These are phyloP conservation scores for Syncephalastrum contaminatum DNA, from an alignment of 371 early-diverging fungal genomes.

Conservation along the genomic window DNA sequence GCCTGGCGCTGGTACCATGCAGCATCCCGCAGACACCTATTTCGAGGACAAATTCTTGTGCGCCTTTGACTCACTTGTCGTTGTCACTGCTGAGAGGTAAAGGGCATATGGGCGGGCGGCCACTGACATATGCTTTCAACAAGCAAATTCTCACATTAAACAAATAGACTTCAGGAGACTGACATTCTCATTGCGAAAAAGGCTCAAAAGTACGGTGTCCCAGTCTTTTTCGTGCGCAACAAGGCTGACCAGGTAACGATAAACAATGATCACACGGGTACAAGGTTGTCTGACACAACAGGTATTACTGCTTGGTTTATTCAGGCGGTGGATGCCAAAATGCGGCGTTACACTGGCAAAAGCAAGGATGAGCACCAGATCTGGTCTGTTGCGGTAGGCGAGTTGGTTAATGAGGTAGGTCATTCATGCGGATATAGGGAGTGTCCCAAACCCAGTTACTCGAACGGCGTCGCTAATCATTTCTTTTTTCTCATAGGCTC, in stretches of 20 bases:
- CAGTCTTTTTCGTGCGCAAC: constrained; percentile 42
- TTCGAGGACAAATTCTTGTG: constrained; percentile 47
- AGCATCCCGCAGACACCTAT: constrained; percentile 41
- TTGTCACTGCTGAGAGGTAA: constrained; percentile 50
- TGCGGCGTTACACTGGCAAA: constrained; percentile 15
- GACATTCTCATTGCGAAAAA: constrained; percentile 36
- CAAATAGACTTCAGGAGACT: constrained; percentile 27
- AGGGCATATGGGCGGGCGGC: not conserved
- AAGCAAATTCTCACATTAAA: not conserved
- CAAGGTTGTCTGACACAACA: not conserved
- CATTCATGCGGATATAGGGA: not conserved
- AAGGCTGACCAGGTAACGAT: constrained; percentile 43
- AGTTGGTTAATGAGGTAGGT: constrained; percentile 36
- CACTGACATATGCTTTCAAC: constrained; percentile 2
- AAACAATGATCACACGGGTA: not conserved
- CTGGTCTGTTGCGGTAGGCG: constrained; percentile 37
- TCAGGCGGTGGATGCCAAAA: constrained; percentile 39
- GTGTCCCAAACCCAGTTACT: not conserved
- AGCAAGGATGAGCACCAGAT: constrained; percentile 14
- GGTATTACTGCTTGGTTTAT: no score
- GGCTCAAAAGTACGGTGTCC: constrained; percentile 36
- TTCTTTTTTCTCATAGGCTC: constrained; percentile 17
- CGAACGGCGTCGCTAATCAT: not conserved
- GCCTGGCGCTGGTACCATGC: constrained; percentile 47
- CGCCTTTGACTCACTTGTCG: constrained; percentile 47